Conservation (phyloP, 2,329 filamentous ascomycete species). For the Pseudonectria buxi region DNA sequence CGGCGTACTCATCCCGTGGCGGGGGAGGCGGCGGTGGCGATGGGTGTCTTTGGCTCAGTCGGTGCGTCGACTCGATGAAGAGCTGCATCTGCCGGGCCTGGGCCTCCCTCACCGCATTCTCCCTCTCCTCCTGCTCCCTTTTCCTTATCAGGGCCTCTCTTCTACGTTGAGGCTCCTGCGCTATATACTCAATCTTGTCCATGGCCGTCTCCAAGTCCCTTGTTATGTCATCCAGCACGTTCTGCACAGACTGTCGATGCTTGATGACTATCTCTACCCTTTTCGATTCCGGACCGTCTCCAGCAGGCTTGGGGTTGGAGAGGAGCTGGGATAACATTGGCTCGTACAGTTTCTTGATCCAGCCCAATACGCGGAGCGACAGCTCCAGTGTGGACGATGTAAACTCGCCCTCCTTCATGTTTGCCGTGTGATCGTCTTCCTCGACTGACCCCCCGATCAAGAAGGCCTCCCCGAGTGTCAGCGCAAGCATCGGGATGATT, state of each 20-base stretch:
- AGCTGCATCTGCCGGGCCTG: constrained; percentile 4
- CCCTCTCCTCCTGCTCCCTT: constrained; percentile 3
- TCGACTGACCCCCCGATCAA: constrained; percentile 8
- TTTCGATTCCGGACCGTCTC: neutral
- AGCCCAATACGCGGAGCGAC: constrained; percentile 10
- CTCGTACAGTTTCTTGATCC: constrained; percentile 11
- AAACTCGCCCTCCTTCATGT: constrained; percentile 10
- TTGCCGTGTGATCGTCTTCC: neutral
- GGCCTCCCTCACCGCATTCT: neutral
- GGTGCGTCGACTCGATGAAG: constrained; percentile 4
- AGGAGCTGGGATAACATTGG: constrained; percentile 4
- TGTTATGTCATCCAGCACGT: constrained; percentile 2
- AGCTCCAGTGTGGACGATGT: constrained; percentile 11
- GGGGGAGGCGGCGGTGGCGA: constrained; percentile 1
- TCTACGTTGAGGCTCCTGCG: constrained; percentile 2
- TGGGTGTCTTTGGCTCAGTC: neutral
- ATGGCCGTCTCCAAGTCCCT: constrained; percentile 2
- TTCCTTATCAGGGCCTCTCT: constrained; percentile 2
- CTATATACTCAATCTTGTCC: constrained; percentile 2
- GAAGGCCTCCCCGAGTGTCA: constrained; percentile 16
- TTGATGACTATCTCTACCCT: constrained; percentile 1
- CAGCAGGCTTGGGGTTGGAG: neutral
- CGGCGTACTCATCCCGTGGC: constrained; percentile 11
- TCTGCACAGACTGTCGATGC: neutral
- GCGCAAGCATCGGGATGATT: constrained; percentile 21